Evolutionary conservation across 140 eudicot genomes (phyloP), one percentile per base, ranked within the genome.

Genomic region (Bidens hawaiensis): DNA sequence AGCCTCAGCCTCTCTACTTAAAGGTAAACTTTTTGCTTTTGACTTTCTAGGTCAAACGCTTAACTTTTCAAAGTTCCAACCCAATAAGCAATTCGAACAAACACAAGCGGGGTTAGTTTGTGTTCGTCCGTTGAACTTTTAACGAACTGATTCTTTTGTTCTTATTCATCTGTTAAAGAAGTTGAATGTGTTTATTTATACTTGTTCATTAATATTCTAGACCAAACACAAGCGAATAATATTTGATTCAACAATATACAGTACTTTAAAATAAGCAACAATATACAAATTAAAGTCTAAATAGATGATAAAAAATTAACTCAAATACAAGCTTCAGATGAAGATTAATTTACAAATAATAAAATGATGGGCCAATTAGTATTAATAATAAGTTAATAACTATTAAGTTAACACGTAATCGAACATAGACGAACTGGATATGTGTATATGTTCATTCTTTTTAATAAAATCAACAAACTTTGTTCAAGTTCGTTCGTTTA

Each of bases 1-100:
- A 66, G 96, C 87, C 71, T 78, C 99, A 0, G 82, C 87, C 23
- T 49, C 89, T 58, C 47, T 93, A 30, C 64, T 88, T 52, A 77
- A 76, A 88, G 95, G 99, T 87, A 78, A 22, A 6, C 53, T 51
- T 46, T 13, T 28, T 55, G 48, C 54, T 64, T n/a, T 56, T 24
- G 62, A 64, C 36, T 27, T 73, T 46, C 6, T 45, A 65, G 21
- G 45, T 73, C 68, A 73, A 73, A 46, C 62, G 34, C 46, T 3
- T 42, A 12, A 55, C 33, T 55, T 63, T 58, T 9, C 3, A 36
- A 16, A 34, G 24, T 46, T 15, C 46, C 22, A 22, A 59, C 3
- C 45, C 45, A 38, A 10, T 38, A 38, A 10, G 38, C 6, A 5
- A 5, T 43, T 43, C 49, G n/a, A 5, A 15, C 15, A 4, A 43